phyloP scores from a whole-genome alignment of 2,329 filamentous ascomycete species.

The Penicillium fuscoglaucum region DNA sequence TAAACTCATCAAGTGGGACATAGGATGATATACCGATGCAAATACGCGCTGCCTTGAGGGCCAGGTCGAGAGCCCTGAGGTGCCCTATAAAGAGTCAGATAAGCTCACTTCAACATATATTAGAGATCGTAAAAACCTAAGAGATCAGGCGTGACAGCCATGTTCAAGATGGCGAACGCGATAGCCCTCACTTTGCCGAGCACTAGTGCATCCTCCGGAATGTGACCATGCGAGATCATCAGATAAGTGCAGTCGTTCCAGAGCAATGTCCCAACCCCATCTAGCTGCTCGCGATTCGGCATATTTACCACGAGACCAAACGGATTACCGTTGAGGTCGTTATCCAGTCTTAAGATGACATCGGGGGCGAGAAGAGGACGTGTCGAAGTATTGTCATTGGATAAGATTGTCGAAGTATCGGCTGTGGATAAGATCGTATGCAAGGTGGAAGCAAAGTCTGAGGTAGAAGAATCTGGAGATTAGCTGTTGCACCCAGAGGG shows the following conservation, averaged over 20 bases:
- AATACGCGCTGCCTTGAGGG: conserved; percentile 63
- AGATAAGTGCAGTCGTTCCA: conserved; percentile 41
- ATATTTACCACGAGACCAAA: not conserved
- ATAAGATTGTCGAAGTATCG: not conserved
- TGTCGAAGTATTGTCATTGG: not conserved
- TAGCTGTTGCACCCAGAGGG: not conserved
- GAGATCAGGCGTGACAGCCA: not conserved
- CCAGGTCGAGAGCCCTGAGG: conserved; percentile 62
- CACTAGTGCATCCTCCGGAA: not conserved
- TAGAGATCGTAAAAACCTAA: not conserved
- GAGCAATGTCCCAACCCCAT: conserved; percentile 34
- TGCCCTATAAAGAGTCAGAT: conserved; percentile 9
- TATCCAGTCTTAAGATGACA: not conserved
- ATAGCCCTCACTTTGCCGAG: not conserved
- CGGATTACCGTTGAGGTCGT: not conserved
- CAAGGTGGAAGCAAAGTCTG: not conserved
- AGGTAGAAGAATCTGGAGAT: not conserved
- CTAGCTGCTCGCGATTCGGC: conserved; percentile 17
- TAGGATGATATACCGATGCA: conserved; percentile 57
- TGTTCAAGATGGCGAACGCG: conserved; percentile 5
- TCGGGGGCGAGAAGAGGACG: not conserved
- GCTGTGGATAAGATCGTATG: not conserved
- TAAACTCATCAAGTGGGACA: not conserved
- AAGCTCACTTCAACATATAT: too few species aligned
- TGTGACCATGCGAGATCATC: conserved; percentile 13